Conservation (phyloP, 352 stramenopile genomes). For the Phytophthora uliginosa region DNA sequence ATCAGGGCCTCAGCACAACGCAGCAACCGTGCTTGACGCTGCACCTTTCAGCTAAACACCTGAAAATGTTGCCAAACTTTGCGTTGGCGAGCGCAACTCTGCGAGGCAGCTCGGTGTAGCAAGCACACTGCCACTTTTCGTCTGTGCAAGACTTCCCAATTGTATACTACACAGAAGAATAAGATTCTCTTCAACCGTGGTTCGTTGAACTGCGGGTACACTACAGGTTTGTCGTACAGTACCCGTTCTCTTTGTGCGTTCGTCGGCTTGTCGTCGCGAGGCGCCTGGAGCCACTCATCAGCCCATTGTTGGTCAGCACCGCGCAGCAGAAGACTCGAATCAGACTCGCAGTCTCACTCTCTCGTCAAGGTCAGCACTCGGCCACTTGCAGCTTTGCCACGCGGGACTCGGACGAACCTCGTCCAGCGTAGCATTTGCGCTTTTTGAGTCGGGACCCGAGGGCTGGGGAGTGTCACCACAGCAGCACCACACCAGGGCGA, state of each 20-base stretch:
- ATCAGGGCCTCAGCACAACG: neutral
- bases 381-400: conserved; percentile 2
- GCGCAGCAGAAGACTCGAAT: conserved; percentile 1
- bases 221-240: conserved; percentile 18
- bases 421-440: conserved; percentile 22
- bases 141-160: neutral
- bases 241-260: conserved; percentile 10
- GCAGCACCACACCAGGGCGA: neutral
- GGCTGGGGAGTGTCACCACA: neutral
- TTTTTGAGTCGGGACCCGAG: conserved; percentile 8
- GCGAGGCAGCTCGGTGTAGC: neutral
- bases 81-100: neutral
- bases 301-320: conserved; percentile 24
- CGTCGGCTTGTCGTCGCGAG: conserved; percentile 10
- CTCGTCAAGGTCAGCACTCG: neutral
- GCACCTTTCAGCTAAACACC: neutral
- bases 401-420: conserved; percentile 8
- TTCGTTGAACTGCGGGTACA: neutral
- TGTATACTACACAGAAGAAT: conserved; percentile 2
- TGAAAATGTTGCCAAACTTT: neutral
- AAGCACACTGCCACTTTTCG: conserved; percentile 1
- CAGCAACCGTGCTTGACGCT: neutral
- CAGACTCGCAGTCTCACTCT: conserved; percentile 2
- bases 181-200: conserved; percentile 21
- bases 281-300: conserved; percentile 26